Percentiles rank a stretch among this genome's conserved stretches.
Conservation (phyloP, 164 flowering plant species). For the Piper betle region DNA sequence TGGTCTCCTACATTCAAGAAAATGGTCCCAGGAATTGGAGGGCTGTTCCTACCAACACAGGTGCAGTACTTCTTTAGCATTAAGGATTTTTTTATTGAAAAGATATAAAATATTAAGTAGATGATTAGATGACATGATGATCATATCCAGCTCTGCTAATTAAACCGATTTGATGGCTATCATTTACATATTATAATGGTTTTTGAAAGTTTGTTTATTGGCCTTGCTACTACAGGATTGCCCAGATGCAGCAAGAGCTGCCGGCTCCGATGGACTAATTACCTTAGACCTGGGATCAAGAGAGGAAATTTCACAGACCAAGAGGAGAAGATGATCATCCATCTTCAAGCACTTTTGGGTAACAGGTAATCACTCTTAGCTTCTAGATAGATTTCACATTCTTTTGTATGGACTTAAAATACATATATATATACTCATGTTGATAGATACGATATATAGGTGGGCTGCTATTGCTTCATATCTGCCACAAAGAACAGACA, state of each 20-base stretch:
- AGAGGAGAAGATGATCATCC: slow-evolving; percentile 93
- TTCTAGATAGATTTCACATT: no score
- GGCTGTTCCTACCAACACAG: slow-evolving; percentile 78
- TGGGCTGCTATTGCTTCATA: slow-evolving; percentile 98
- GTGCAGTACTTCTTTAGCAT: slow-evolving; percentile 12
- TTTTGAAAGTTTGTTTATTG: neutral
- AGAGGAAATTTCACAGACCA: slow-evolving; percentile 79
- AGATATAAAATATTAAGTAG: no score
- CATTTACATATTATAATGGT: slow-evolving; percentile 4
- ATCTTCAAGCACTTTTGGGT: slow-evolving; percentile 91
- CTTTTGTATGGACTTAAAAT: no score
- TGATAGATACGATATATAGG: slow-evolving; percentile 23
- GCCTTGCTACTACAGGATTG: slow-evolving; percentile 36
- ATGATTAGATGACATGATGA: no score
- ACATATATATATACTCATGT: neutral
- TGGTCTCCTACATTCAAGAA: slow-evolving; percentile 83
- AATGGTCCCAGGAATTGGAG: slow-evolving; percentile 97
- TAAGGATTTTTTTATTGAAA: no score
- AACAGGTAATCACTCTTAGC: slow-evolving; percentile 37
- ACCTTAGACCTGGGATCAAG: slow-evolving; percentile 85
- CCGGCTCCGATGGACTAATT: slow-evolving; percentile 89
- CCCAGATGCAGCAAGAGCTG: slow-evolving; percentile 88
- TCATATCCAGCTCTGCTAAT: no score
- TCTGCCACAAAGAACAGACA: slow-evolving; percentile 80
- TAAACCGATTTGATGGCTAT: no score